Evolutionary conservation across 768 basidiomycete genomes (phyloP).

Genomic region (Scleroderma bovista): DNA sequence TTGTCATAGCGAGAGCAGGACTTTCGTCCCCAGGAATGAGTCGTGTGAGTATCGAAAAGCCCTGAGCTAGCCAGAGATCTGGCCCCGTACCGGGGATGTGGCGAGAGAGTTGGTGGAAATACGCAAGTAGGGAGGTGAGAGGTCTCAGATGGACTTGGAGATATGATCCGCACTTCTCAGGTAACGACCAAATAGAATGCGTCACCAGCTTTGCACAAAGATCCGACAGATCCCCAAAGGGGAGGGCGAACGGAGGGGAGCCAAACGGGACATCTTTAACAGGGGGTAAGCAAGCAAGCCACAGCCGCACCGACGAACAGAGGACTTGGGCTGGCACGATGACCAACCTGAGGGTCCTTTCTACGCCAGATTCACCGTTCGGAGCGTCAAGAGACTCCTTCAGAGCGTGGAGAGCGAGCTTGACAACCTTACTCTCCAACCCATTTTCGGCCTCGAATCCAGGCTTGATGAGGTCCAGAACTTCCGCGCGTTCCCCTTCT

Average conservation of each 20-base stretch:
- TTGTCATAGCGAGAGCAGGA: constrained; percentile 38
- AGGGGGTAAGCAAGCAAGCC: constrained; percentile 56
- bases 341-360: constrained; percentile 17
- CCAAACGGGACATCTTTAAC: constrained; percentile 30
- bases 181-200: constrained; percentile 47
- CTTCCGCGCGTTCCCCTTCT: constrained; percentile 49
- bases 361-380: background rate
- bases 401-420: constrained; percentile 30
- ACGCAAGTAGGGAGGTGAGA: constrained; percentile 46
- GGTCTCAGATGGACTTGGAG: constrained; percentile 34
- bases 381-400: constrained; percentile 19
- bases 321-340: constrained; percentile 34
- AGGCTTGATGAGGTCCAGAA: constrained; percentile 28
- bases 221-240: constrained; percentile 50
- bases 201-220: constrained; percentile 45
- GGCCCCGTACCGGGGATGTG: constrained; percentile 49
- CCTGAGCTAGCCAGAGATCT: constrained; percentile 64
- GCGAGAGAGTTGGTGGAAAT: constrained; percentile 56
- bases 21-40: constrained; percentile 76
- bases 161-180: constrained; percentile 2
- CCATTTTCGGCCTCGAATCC: constrained; percentile 35
- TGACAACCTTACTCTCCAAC: constrained; percentile 33
- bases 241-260: constrained; percentile 57
- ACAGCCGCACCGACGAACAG: constrained; percentile 50
- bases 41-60: constrained; percentile 47